Conservation (phyloP, 768 basidiomycete species). For the Tulasnella sp. region DNA sequence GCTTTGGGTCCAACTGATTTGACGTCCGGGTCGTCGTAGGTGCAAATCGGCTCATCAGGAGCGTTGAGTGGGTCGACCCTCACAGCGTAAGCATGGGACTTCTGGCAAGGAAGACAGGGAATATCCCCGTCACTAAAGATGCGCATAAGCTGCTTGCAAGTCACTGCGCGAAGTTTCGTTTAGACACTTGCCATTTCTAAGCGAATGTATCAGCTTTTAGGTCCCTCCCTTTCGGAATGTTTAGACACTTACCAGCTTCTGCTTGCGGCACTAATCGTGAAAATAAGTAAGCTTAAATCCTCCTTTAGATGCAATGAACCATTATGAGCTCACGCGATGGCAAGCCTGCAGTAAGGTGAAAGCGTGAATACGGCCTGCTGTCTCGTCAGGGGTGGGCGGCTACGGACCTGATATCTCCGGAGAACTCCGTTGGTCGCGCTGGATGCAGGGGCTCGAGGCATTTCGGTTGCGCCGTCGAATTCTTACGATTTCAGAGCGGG, state of each 20-base stretch:
- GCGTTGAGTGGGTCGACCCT: not conserved
- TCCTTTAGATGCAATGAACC: not conserved
- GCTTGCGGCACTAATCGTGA: not conserved
- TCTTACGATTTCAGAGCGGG: not conserved
- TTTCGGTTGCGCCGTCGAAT: not conserved
- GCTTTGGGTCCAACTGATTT: not conserved
- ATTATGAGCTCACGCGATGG: not conserved
- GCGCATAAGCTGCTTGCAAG: not conserved
- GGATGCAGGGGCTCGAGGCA: not conserved
- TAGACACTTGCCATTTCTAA: constrained; percentile 5
- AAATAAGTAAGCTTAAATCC: not conserved
- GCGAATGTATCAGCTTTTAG: not conserved
- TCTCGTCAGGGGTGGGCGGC: not conserved
- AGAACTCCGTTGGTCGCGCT: not conserved
- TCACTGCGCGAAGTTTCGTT: too few species aligned
- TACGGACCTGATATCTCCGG: not conserved
- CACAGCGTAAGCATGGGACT: not conserved
- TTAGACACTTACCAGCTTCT: not conserved
- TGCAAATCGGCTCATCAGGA: not conserved
- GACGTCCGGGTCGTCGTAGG: not conserved
- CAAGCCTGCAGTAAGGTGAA: not conserved
- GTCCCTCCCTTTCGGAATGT: not conserved
- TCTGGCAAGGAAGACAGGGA: not conserved
- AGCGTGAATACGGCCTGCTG: not conserved
- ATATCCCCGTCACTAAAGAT: not conserved